Evolutionary conservation across 495 filamentous ascomycete genomes (phyloP).

Genomic region (Baudoinia panamericana): DNA sequence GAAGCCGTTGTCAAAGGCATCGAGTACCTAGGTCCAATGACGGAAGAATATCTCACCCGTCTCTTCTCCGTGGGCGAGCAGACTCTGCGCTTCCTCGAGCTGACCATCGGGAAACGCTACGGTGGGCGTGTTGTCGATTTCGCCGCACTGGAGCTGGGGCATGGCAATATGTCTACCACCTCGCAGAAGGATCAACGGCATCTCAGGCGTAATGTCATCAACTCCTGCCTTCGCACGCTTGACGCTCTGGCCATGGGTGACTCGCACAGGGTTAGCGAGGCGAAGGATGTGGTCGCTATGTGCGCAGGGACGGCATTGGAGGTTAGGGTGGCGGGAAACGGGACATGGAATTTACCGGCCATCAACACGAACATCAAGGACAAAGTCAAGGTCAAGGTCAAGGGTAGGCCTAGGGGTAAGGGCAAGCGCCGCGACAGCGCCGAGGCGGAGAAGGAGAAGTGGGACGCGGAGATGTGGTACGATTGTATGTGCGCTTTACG

Average conservation of each 20-base stretch:
- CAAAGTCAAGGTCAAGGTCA: neutral
- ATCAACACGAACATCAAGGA: neutral
- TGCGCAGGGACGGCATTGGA: neutral
- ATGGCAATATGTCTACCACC: neutral
- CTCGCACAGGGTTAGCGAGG: neutral
- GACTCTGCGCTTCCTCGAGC: slow-evolving; percentile 1
- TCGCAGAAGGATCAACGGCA: neutral
- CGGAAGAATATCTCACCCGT: neutral
- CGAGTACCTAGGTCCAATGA: slow-evolving; percentile 2
- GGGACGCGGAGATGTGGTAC: neutral
- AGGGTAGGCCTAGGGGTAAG: neutral
- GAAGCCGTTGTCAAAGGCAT: neutral
- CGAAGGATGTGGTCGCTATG: neutral
- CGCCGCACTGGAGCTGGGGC: neutral
- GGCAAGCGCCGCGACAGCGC: neutral
- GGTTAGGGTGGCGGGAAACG: neutral
- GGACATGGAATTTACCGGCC: neutral
- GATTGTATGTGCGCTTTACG: neutral
- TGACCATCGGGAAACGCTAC: neutral
- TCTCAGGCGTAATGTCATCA: neutral
- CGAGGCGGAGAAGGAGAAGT: neutral
- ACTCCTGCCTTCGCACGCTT: too few species aligned
- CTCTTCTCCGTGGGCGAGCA: slow-evolving; percentile 7
- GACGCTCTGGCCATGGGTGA: neutral
- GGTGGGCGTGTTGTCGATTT: neutral